These are phyloP conservation scores for Luffa aegyptiaca DNA, from an alignment of 306 rosid genomes.

Conservation along the genomic window DNA sequence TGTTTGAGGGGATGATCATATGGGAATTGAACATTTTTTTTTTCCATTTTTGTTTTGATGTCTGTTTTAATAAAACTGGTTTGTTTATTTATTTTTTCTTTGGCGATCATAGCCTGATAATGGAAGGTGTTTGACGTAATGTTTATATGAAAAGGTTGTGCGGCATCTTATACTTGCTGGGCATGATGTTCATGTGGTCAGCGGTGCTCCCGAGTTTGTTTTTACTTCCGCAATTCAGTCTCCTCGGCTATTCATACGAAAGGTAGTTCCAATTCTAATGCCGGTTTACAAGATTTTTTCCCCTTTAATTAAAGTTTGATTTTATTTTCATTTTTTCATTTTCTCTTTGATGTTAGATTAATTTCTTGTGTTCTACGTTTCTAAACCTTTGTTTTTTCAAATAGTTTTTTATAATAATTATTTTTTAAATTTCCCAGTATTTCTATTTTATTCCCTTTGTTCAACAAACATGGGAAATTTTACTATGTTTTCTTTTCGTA, in stretches of 20 bases:
- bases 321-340: not conserved
- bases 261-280: constrained; percentile 28
- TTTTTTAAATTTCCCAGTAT: not conserved
- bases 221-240: constrained; percentile 81
- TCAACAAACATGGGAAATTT: too few species aligned
- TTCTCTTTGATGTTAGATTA: not conserved
- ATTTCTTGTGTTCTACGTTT: not conserved
- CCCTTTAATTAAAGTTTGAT: not conserved
- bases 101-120: not conserved
- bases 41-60: not conserved
- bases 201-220: constrained; percentile 95
- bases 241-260: constrained; percentile 81
- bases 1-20: not conserved
- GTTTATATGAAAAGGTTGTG: constrained; percentile 41
- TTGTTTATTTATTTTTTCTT: not conserved
- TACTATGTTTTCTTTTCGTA: too few species aligned
- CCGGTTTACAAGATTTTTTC: not conserved
- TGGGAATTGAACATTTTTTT: not conserved
- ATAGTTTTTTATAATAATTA: too few species aligned
- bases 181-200: constrained; percentile 91
- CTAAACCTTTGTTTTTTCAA: not conserved
- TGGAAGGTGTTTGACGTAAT: not conserved
- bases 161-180: constrained; percentile 84
- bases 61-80: not conserved
- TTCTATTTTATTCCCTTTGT: too few species aligned